Evolutionary conservation across 2,329 filamentous ascomycete genomes (phyloP), one percentile per base, ranked within the genome.

Genomic region (Colletotrichum sp.): DNA sequence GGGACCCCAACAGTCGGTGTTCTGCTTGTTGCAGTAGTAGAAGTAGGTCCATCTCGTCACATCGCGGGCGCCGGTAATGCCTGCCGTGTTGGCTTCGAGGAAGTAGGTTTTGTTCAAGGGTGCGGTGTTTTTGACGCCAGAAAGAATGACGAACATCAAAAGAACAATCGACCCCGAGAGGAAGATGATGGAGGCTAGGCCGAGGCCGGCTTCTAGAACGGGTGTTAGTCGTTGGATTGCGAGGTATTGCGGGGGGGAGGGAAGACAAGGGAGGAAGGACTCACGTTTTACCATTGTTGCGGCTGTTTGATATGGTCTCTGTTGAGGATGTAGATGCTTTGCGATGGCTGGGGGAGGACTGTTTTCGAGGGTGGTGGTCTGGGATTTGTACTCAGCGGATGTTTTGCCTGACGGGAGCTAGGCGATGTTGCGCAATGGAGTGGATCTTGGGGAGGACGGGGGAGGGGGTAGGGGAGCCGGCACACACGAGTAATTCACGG

Each of bases 31-130:
- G 86, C 96, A 98, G 77, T 98, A 88, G 84, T 94, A 93, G 89
- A 98, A 97, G 86, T 94, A 98, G 44, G 96, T 98, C 96, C 96
- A 98, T 86, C 96, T 93, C 15, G 95, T 93, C 22, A 90, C 72
- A 67, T 88, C 77, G 68, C 93, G 91, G 15, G 95, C 93, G 64
- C 93, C 93, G 5, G 90, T 87, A 81, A 98, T 96, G 81, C 89
- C 91, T 36, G 86, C 87, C 1, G 96, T 98, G 82, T 94, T 90
- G 80, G 95, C 95, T 82, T 94, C 89, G 36, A 98, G 91, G 88
- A 98, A 98, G 86, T 95, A 98, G 78, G 96, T 95, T 75, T 92
- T 87, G 84, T 94, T 91, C 71, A 98, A 87, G 3, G 91, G 91
- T 8, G 87, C 82, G n/a, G 83, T 83, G 76, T 83, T 77, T n/a